phyloP scores from a whole-genome alignment of 768 basidiomycete species.

The Tylopilus balloui region DNA sequence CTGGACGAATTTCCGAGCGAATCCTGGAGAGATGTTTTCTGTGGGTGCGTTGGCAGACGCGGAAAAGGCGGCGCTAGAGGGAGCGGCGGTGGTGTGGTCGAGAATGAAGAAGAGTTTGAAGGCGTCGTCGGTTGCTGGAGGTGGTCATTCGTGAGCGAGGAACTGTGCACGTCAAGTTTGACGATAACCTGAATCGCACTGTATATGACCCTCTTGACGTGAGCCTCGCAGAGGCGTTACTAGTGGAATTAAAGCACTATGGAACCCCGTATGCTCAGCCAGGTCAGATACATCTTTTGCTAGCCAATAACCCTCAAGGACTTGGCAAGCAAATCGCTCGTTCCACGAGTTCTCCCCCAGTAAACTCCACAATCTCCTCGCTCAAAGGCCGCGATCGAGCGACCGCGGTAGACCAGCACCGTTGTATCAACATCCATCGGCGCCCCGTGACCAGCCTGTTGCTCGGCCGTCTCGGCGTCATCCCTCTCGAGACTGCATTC shows the following conservation, averaged over 20 bases:
- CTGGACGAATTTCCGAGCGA: slow-evolving; percentile 22
- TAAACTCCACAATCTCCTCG: slow-evolving; percentile 23
- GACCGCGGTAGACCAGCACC: slow-evolving; percentile 24
- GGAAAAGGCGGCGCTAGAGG: slow-evolving; percentile 43
- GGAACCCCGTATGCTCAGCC: background rate
- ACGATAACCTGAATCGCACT: too few relatives aligned
- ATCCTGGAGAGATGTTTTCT: slow-evolving; percentile 30
- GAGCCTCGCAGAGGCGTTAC: too few relatives aligned
- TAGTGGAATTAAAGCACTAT: background rate
- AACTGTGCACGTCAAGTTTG: too few relatives aligned
- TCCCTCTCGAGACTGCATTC: slow-evolving; percentile 7
- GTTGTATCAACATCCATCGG: slow-evolving; percentile 12
- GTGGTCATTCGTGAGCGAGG: slow-evolving; percentile 31
- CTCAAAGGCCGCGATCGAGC: slow-evolving; percentile 26
- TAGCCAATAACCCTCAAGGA: background rate
- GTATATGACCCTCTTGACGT: too few relatives aligned
- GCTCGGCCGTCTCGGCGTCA: background rate
- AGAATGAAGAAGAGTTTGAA: slow-evolving; percentile 43
- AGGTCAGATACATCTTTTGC: background rate
- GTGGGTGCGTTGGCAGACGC: slow-evolving; percentile 42
- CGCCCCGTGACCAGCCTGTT: background rate
- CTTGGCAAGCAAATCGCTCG: background rate
- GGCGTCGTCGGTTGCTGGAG: slow-evolving; percentile 17
- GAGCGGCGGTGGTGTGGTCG: slow-evolving; percentile 45
- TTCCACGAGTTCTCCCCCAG: background rate